Conservation (phyloP, 2,329 filamentous ascomycete species). For the Colletotrichum eleusines region DNA sequence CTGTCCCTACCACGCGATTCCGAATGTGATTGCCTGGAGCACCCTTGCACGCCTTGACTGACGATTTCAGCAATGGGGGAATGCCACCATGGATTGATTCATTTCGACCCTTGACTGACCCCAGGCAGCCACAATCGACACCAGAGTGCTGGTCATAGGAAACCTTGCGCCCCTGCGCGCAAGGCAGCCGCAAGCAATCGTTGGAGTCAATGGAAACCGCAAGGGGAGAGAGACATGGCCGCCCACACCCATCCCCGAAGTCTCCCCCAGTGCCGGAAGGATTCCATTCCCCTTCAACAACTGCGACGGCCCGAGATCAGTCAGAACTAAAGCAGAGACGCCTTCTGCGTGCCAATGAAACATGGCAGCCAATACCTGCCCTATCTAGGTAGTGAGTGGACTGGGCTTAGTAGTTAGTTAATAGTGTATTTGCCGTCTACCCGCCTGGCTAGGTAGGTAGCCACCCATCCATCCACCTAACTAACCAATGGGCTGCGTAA, state of each 20-base stretch:
- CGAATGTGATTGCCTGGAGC: conserved; percentile 27
- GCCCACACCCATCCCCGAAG: background rate
- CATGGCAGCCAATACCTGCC: conserved; percentile 6
- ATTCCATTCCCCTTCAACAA: background rate
- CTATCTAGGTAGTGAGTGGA: background rate
- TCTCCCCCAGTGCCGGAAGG: background rate
- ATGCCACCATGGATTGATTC: background rate
- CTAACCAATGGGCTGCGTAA: background rate
- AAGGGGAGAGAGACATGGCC: background rate
- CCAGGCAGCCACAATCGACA: conserved; percentile 26
- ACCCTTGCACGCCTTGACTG: conserved; percentile 15
- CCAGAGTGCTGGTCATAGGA: conserved; percentile 3
- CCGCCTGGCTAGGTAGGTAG: too few species aligned
- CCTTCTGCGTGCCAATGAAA: background rate
- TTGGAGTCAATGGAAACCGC: background rate
- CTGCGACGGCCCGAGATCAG: background rate
- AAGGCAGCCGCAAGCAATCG: conserved; percentile 22
- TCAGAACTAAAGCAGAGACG: background rate
- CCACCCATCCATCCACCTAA: too few species aligned
- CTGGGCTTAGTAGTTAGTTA: too few species aligned
- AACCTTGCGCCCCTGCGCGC: background rate
- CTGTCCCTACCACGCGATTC: background rate
- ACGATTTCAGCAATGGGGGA: conserved; percentile 12
- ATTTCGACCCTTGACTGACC: conserved; percentile 5
- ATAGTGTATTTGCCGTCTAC: background rate